Percentiles rank a stretch among this genome's conserved stretches.
These are phyloP conservation scores for Fraxinus floribunda DNA, from an alignment of 305 asterid genomes.

Conservation along the genomic window DNA sequence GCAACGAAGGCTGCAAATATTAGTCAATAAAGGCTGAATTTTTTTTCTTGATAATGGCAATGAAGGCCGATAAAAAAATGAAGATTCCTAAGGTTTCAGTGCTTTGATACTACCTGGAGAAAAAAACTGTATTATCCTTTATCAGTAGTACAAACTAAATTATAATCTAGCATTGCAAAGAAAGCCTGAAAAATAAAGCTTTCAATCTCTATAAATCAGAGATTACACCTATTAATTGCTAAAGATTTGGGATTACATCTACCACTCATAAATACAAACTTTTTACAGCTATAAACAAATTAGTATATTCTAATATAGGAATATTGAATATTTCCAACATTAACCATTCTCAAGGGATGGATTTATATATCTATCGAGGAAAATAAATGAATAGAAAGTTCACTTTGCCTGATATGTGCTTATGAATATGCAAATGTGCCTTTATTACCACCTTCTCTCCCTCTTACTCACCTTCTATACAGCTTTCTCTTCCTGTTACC, in stretches of 20 bases:
- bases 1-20: not conserved
- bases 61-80: not conserved
- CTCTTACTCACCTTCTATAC: not conserved
- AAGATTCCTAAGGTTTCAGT: not conserved
- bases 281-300: not conserved
- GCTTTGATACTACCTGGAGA: not conserved
- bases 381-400: not conserved
- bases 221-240: not conserved
- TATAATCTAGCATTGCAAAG: not conserved
- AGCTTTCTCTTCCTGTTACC: not conserved
- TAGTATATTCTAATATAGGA: not conserved
- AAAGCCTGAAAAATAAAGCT: not conserved
- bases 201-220: not conserved
- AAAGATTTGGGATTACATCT: not conserved
- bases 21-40: not conserved
- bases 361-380: not conserved
- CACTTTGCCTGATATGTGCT: not conserved
- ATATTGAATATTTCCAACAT: not conserved
- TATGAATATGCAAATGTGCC: not conserved
- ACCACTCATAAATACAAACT: not conserved
- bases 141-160: not conserved
- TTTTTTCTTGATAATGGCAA: not conserved
- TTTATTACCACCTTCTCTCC: not conserved
- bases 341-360: not conserved
- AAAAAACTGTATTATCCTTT: not conserved